Evolutionary conservation across 2,329 filamentous ascomycete genomes (phyloP), one percentile per base, ranked within the genome.

Genomic region (Ambrosiella xylebori): DNA sequence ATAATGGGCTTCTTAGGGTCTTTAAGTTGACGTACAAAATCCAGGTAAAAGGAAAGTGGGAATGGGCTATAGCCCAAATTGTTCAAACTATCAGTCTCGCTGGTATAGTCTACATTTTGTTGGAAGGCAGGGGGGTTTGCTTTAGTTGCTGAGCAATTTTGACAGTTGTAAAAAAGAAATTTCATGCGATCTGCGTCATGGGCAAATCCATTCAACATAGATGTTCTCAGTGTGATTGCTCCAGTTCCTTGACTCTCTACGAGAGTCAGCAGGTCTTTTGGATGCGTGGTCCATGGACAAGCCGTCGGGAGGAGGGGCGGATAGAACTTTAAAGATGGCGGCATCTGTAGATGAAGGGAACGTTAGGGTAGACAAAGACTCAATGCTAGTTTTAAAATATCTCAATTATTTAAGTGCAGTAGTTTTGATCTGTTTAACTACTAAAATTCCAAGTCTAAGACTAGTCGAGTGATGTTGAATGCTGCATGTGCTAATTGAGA

Each of bases 221-320:
- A 80, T 1, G 86, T 91, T 11, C 86, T 76, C 1, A 81, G 86
- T 1, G 86, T 90, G 38, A 90, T 78, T 12, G 85, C 86, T 60
- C 86, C 86, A 0, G 82, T 88, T 57, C 78, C 71, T 0, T 77
- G 72, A 54, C 74, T 81, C 37, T 71, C 66, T 85, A 85, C n/a
- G 6, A 90, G 77, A 1, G 70, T 69, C 44, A 71, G 67, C 3
- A 90, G 76, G 62, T 89, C 79, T 3, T 76, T 72, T 4, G 76
- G 68, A 2, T 77, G 80, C 0, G 84, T 87, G 35, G 85, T 85
- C 85, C 85, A 89, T 0, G 86, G 86, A 54, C 79, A 84, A 37
- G 86, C 80, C 0, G 85, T 85, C 69, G 90, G 90, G 62, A 89
- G 72, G 6, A 91, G 72, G 0, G 84, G 84, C 0, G 84, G 84